Evolutionary conservation across 495 filamentous ascomycete genomes (phyloP).

Genomic region (Annulohypoxylon stygium): DNA sequence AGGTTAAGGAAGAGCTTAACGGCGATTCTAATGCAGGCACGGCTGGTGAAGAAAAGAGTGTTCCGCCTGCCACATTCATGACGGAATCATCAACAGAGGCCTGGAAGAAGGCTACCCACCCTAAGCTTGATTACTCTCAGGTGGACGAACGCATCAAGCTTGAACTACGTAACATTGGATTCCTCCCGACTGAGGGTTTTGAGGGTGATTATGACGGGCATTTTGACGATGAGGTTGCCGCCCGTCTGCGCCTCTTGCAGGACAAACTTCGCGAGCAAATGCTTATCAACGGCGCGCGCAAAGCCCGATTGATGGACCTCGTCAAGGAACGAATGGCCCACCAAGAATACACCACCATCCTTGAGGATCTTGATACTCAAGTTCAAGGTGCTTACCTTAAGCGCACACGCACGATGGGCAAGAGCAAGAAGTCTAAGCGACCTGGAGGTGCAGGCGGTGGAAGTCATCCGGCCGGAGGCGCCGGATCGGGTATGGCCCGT

Average conservation of each 20-base stretch:
- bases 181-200: constrained; percentile 76
- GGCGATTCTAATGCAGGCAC: constrained; percentile 57
- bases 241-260: constrained; percentile 87
- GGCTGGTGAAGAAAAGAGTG: constrained; percentile 57
- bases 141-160: constrained; percentile 91
- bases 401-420: constrained; percentile 90
- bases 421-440: constrained; percentile 88
- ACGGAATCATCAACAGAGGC: constrained; percentile 72
- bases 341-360: constrained; percentile 96
- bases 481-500: constrained; percentile 69
- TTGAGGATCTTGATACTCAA: constrained; percentile 95
- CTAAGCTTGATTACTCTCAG: constrained; percentile 82
- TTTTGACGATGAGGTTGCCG: constrained; percentile 94
- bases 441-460: constrained; percentile 73
- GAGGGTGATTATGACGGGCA: constrained; percentile 84
- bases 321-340: constrained; percentile 91
- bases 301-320: constrained; percentile 84
- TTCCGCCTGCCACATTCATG: constrained; percentile 81
- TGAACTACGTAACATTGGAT: constrained; percentile 93
- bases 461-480: constrained; percentile 60
- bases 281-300: constrained; percentile 89
- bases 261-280: constrained; percentile 81
- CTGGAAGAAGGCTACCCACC: constrained; percentile 69
- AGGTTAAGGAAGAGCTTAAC: constrained; percentile 65
- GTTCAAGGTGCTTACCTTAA: constrained; percentile 96